Evolutionary conservation across 495 filamentous ascomycete species (phyloP).

Genomic region (Neurospora sp.): DNA sequence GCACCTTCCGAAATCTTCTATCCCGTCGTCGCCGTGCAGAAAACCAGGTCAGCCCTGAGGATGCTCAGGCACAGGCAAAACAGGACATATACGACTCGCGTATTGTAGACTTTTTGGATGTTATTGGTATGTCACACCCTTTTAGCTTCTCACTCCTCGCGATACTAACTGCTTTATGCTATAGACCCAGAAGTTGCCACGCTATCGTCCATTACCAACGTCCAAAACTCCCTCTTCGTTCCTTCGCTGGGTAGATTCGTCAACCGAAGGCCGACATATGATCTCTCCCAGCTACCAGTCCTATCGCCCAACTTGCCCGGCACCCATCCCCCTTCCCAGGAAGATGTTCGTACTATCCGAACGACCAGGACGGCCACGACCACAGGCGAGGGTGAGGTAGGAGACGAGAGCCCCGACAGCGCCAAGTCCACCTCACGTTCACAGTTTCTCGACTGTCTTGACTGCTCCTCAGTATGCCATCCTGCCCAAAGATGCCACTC

Average conservation of each 20-base stretch:
- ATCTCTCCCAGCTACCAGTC: constrained; percentile 40
- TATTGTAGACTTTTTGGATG: constrained; percentile 61
- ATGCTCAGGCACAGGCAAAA: constrained; percentile 11
- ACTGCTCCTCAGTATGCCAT: constrained; percentile 44
- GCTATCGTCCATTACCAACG: constrained; percentile 65
- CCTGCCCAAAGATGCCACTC: constrained; percentile 50
- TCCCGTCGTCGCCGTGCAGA: constrained; percentile 2
- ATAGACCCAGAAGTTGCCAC: constrained; percentile 67
- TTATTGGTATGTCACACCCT: constrained; percentile 46
- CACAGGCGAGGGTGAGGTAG: not conserved
- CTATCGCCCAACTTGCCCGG: constrained; percentile 6
- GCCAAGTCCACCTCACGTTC: constrained; percentile 8
- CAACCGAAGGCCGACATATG: constrained; percentile 66
- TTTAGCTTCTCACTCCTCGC: not conserved
- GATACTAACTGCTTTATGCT: not conserved
- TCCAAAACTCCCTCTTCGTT: constrained; percentile 70
- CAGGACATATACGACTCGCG: constrained; percentile 39
- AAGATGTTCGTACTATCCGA: constrained; percentile 2
- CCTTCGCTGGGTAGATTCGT: constrained; percentile 56
- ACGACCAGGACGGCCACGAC: not conserved
- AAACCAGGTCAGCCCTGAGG: not conserved
- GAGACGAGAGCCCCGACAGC: not conserved
- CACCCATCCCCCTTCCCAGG: constrained; percentile 14
- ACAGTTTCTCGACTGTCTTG: constrained; percentile 36
- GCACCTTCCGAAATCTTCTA: not conserved